Percentiles rank a stretch among this genome's conserved stretches.
Evolutionary conservation across 2,329 filamentous ascomycete species (phyloP).

Genomic region (Alternaria ethzedia): DNA sequence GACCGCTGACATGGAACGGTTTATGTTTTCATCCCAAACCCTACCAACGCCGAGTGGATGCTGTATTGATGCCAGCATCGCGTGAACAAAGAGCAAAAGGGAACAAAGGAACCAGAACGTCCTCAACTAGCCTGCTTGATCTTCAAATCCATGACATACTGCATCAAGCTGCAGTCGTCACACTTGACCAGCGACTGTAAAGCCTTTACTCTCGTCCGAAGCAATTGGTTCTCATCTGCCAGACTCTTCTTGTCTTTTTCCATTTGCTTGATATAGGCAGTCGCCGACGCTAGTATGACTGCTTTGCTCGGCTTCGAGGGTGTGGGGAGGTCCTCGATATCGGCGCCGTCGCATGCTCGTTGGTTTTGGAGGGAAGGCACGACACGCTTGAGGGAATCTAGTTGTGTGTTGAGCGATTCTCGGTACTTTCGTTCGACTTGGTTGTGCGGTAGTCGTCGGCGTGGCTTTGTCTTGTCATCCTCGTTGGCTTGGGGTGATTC

Average conservation of each 20-base stretch:
- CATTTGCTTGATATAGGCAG: slow-evolving; percentile 55
- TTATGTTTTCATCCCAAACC: slow-evolving; percentile 5
- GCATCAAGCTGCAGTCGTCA: slow-evolving; percentile 54
- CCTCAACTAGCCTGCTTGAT: slow-evolving; percentile 33
- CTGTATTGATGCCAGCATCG: slow-evolving; percentile 22
- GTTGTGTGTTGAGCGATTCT: slow-evolving; percentile 55
- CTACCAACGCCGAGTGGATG: slow-evolving; percentile 26
- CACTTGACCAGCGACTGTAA: slow-evolving; percentile 55
- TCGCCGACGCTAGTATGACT: slow-evolving; percentile 55
- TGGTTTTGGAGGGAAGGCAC: slow-evolving; percentile 49
- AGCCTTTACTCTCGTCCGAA: slow-evolving; percentile 50
- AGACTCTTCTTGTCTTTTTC: slow-evolving; percentile 52
- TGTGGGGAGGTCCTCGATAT: slow-evolving; percentile 53
- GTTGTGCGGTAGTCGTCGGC: slow-evolving; percentile 51
- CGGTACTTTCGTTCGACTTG: slow-evolving; percentile 57
- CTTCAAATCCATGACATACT: slow-evolving; percentile 52
- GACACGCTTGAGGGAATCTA: slow-evolving; percentile 50
- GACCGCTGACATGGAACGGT: not conserved
- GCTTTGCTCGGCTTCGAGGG: slow-evolving; percentile 54
- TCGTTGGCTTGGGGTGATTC: slow-evolving; percentile 26
- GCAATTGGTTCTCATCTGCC: slow-evolving; percentile 47
- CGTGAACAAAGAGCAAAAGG: not conserved
- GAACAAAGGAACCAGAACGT: not conserved
- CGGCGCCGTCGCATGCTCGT: slow-evolving; percentile 46
- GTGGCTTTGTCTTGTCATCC: slow-evolving; percentile 42